Conservation (phyloP, 2,329 filamentous ascomycete genomes). For the Periconia sp. region DNA sequence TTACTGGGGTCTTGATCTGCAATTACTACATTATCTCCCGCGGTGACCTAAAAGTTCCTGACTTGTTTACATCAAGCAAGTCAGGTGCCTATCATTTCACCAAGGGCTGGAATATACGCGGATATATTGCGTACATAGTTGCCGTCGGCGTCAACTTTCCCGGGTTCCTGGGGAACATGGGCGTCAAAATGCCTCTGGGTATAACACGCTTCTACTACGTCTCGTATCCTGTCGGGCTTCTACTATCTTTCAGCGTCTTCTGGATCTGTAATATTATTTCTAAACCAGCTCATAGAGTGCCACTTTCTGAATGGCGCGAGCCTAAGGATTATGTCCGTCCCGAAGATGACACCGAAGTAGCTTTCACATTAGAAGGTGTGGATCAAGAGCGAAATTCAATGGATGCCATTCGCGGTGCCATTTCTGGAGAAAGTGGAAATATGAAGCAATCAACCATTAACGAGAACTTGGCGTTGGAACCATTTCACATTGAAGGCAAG, state of each 20-base stretch:
- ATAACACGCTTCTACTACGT: not conserved
- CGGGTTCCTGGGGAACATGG: slow-evolving; percentile 54
- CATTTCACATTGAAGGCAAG: no score
- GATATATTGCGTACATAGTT: slow-evolving; percentile 24
- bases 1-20: slow-evolving; percentile 52
- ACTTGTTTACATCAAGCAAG: slow-evolving; percentile 57
- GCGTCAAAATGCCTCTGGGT: not conserved
- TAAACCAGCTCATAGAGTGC: no score
- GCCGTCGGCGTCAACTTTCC: slow-evolving; percentile 35
- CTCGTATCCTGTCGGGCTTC: not conserved
- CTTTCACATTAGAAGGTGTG: no score
- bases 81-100: slow-evolving; percentile 17
- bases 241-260: not conserved
- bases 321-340: no score
- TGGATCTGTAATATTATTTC: no score
- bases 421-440: no score
- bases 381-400: no score
- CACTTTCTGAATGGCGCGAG: no score
- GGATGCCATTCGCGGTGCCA: no score
- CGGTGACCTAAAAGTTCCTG: slow-evolving; percentile 84
- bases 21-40: slow-evolving; percentile 69
- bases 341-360: no score
- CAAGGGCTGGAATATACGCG: slow-evolving; percentile 28
- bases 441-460: no score
- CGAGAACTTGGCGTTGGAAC: no score